Evolutionary conservation across 2,329 filamentous ascomycete species (phyloP).

Genomic region (Scytalidium lignicola): DNA sequence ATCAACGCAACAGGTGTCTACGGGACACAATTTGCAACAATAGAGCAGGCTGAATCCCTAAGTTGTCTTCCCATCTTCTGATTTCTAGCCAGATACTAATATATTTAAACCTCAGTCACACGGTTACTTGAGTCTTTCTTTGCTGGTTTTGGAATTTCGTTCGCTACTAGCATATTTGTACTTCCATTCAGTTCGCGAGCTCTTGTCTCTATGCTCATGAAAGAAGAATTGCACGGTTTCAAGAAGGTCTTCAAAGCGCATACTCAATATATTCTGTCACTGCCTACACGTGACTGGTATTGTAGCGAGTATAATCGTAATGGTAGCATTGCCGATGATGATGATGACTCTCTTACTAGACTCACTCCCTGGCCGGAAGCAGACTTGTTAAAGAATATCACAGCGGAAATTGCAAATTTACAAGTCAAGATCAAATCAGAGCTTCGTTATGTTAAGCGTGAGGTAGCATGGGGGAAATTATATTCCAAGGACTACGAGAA

Average conservation of each 20-base stretch:
- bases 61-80: not conserved
- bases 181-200: too few relatives aligned
- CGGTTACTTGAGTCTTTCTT: not conserved
- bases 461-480: constrained; percentile 10
- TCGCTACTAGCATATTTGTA: too few relatives aligned
- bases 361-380: constrained; percentile 6
- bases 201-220: too few relatives aligned
- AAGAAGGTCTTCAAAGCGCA: constrained; percentile 1
- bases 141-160: too few relatives aligned
- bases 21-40: constrained; percentile 4
- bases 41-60: constrained; percentile 4
- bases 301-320: not conserved
- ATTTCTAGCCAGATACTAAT: not conserved
- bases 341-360: not conserved
- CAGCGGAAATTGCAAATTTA: not conserved
- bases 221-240: too few relatives aligned
- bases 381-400: constrained; percentile 3
- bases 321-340: not conserved
- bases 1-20: constrained; percentile 3
- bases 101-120: not conserved
- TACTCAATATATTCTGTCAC: constrained; percentile 4
- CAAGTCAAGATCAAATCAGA: constrained; percentile 7
- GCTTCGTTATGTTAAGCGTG: constrained; percentile 9
- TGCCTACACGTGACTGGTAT: constrained; percentile 6
- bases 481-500: constrained; percentile 3